Evolutionary conservation across 192 early-diverging fungal species (phyloP).

Genomic region (Coemansia sp.): DNA sequence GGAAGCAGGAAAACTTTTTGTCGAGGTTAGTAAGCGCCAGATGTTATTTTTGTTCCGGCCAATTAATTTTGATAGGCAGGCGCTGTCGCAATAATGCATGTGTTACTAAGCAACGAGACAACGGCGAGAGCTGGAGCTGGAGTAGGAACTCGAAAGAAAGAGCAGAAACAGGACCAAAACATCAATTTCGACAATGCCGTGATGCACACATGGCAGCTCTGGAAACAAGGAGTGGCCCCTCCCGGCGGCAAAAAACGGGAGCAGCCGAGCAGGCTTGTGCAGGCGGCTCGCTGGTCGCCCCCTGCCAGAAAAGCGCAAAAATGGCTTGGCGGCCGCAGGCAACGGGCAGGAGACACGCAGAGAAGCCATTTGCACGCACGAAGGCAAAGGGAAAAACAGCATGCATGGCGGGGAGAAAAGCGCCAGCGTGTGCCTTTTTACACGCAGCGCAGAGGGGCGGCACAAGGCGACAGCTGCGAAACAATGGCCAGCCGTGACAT

Average conservation of each 20-base stretch:
- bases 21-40: background rate
- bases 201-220: background rate
- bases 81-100: background rate
- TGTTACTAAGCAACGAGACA: background rate
- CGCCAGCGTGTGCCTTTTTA: conserved; percentile 7
- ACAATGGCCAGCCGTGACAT: conserved; percentile 7
- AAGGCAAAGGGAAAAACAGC: background rate
- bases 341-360: background rate
- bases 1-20: background rate
- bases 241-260: too few species aligned
- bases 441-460: background rate
- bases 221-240: background rate
- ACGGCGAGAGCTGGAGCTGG: too few species aligned
- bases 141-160: too few species aligned
- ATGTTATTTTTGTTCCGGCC: background rate
- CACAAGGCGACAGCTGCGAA: conserved; percentile 2
- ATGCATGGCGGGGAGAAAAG: conserved; percentile 10
- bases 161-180: background rate
- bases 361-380: background rate
- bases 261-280: too few species aligned
- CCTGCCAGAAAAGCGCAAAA: background rate
- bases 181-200: background rate
- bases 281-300: background rate
- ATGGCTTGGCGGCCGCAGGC: conserved; percentile 1
- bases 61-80: background rate